Base-by-base conservation (phyloP, 352 stramenopile genomes). In the Globisporangium cylindrosporum region DNA sequence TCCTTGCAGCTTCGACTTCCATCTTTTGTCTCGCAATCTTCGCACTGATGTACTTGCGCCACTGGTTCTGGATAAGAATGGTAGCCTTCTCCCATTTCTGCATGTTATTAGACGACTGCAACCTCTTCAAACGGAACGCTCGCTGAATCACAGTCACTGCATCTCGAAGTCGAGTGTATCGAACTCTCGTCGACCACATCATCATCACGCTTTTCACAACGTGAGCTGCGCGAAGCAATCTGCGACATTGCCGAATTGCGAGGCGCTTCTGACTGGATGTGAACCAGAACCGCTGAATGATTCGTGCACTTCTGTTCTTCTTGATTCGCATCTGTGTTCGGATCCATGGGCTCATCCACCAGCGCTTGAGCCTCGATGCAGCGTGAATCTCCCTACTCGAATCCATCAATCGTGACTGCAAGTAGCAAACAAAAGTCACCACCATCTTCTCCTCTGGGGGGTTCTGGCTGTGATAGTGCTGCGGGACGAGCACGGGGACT, bases 331-430 rank as follows among this genome's bases (percentile, higher is more conserved):
- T 73, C 56, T 73, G 66, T 36, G 85, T 67, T 24, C 81, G 86
- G 27, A 94, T 80, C 1, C 62, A 64, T 10, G 84, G 81, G 34
- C 76, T 86, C 60, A 74, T 73, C 86, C 86, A 94, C 86, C 86
- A 94, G 5, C 80, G 77, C 74, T 98, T 97, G 34, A 99, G 82
- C 5, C 85, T 66, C 10, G 86, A 89, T 3, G 90, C 86, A 3
- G 95, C 94, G 62, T 96, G 82, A 51, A 98, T 96, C 74, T 99
- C 96, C 36, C 80, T 77, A 72, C 86, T 98, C 1, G 93, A 98
- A 69, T 97, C 92, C 74, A 98, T 95, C 3, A 99, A 67, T 4
- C 97, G 90, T 8, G 93, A 97, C 66, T 97, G 97, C 38, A 98
- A 72, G 69, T 98, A 99, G 25, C 90, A 89, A 18, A 98, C 77